Base-by-base conservation (phyloP, 73 alveolate species). In the Blepharisma stoltei region DNA sequence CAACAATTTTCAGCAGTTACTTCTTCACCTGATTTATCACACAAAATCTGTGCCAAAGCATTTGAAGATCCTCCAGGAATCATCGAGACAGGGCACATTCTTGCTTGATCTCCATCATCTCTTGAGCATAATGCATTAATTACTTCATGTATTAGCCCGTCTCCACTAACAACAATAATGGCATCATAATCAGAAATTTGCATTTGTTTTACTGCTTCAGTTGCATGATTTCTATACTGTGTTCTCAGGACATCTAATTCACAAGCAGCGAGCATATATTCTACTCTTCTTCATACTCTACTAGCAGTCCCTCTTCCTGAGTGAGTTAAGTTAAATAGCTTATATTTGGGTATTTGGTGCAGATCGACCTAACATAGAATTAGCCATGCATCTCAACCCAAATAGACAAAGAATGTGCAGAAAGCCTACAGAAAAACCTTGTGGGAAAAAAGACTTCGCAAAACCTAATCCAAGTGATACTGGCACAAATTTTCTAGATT, bases 1-100 rank as follows among this genome's bases (percentile, higher is more conserved):
- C 96, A 86, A 67, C 93, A 92, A 79, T 75, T 87, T 78, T 89
- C 94, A 71, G 90, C 86, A 6, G 88, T 76, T 67, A 78, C 82
- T 47, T 86, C 90, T 77, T 94, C 98, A 23, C 93, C 94, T 43
- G 90, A 87, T 38, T 83, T 70, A 69, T 73, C 82, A 6, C 93
- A 82, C 11, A 94, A 83, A 54, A 94, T 91, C 54, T 91, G 90
- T 6, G 91, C 92, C 14, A 91, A 70, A 0, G 95, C 98, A 85
- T 94, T 88, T 49, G 97, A 93, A 69, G 97, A 78, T 6, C 98
- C 98, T 11, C 95, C 98, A 0, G 98, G 98, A 55, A 94, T 79
- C 23, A 89, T 69, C 6, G 95, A 91, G 25, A 94, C 82, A 4
- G 94, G 91, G n/a, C 87, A 65, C 38, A 71, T 81, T 1, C 81